Evolutionary conservation across 805 yeast genomes (phyloP), one percentile per base, ranked within the genome.

Genomic region (Pichia californica): DNA sequence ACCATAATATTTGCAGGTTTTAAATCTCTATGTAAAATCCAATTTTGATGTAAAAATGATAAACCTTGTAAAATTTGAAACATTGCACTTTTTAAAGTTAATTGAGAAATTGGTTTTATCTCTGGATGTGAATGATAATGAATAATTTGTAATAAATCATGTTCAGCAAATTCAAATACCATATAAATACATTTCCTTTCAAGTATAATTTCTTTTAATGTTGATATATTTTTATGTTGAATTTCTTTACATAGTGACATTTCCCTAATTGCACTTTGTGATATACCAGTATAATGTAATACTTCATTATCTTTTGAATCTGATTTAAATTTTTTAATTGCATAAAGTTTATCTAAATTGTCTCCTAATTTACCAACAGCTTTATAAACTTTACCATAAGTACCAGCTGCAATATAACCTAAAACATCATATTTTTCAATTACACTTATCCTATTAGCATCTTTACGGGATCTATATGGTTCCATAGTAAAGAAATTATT

Each of bases 1-100:
- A 91, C 95, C 98, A 91, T 93, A 51, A 93, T 91, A 64, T 91
- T 91, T 2, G 99, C 99, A 1, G 99, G 99, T 57, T 93, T 93
- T 50, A 93, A 71, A 64, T 93, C 99, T 49, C 99, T 73, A 63
- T 93, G 99, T 40, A 93, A 68, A 3, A 93, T 81, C 98, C 99
- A 93, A 63, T 93, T 91, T 61, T 88, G 91, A 63, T 93, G 99
- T 34, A 93, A 64, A 57, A 82, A 93, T 0, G 88, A 79, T 2
- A 93, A 89, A 4, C 99, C 99, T 55, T 86, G 86, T 23, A 93
- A 62, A 5, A 94, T 82, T 65, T 93, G 99, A 88, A 93, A 88
- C 62, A 88, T 74, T 23, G 89, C 81, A 1, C 95, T 83, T 57
- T 89, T 88, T 20, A 89, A 69, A 37, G 88, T 83, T 36, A 74